Conservation (phyloP, 164 flowering plant species). For the Berberis vulgaris region DNA sequence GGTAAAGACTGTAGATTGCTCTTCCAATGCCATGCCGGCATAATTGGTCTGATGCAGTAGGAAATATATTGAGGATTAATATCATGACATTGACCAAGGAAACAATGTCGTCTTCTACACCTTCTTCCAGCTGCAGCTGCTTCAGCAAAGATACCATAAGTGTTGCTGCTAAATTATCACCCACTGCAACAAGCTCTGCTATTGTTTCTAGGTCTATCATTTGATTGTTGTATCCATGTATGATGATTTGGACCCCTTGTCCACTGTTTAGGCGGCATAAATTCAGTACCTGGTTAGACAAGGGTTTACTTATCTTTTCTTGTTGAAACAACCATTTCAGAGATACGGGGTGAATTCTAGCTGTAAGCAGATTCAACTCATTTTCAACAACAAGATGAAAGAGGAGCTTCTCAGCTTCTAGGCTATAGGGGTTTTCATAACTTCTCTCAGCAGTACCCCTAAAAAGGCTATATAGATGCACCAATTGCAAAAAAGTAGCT, state of each 20-base stretch:
- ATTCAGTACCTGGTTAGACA: constrained; percentile 56
- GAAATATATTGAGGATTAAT: constrained; percentile 34
- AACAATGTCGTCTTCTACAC: constrained; percentile 35
- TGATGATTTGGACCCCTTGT: constrained; percentile 10
- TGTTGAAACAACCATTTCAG: constrained; percentile 89
- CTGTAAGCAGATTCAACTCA: constrained; percentile 63
- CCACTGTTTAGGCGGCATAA: constrained; percentile 35
- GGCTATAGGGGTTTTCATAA: constrained; percentile 57
- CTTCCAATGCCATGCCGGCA: constrained; percentile 53
- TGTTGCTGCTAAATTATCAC: constrained; percentile 51
- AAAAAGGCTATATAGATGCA: constrained; percentile 62
- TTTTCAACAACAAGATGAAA: constrained; percentile 45
- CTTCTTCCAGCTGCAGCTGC: constrained; percentile 44
- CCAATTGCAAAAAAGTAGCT: constrained; percentile 23
- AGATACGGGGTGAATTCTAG: constrained; percentile 41
- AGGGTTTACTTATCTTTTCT: constrained; percentile 42
- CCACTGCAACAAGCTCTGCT: constrained; percentile 53
- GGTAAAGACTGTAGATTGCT: constrained; percentile 35
- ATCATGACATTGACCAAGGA: constrained; percentile 38
- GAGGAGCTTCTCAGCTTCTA: constrained; percentile 72
- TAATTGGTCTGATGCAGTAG: constrained; percentile 60
- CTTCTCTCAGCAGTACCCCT: constrained; percentile 42
- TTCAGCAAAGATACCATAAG: constrained; percentile 45
- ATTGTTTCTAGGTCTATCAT: constrained; percentile 22
- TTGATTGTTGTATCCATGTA: constrained; percentile 18